phyloP scores from a whole-genome alignment of 179 eudicot genomes.

The Drosera spatulata region DNA sequence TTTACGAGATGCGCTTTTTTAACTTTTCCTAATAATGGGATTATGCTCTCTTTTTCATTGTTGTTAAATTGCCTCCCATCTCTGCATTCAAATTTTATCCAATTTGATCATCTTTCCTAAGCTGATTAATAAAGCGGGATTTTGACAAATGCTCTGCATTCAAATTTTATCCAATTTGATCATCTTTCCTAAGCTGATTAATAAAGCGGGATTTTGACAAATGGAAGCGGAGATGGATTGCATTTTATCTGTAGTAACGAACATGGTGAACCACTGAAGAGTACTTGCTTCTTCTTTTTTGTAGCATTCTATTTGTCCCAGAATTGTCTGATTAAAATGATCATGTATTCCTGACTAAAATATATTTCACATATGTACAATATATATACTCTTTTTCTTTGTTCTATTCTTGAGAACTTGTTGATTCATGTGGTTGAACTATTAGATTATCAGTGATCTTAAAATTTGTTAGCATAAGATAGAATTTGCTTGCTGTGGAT shows the following conservation, averaged over 20 bases:
- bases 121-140: background rate
- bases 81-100: conserved; percentile 6
- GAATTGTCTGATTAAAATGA: too few species aligned
- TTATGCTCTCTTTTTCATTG: conserved; percentile 5
- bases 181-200: background rate
- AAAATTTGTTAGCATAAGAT: too few species aligned
- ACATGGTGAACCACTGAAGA: too few species aligned
- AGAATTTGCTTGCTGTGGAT: too few species aligned
- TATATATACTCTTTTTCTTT: too few species aligned
- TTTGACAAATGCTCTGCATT: conserved; percentile 14
- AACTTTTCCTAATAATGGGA: conserved; percentile 5
- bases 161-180: conserved; percentile 4
- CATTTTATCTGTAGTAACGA: conserved; percentile 11
- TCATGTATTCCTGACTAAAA: too few species aligned
- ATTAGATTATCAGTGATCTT: too few species aligned
- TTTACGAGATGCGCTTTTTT: background rate
- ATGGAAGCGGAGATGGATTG: conserved; percentile 18
- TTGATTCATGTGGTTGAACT: too few species aligned
- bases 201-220: conserved; percentile 5
- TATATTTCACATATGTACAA: too few species aligned
- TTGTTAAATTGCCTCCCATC: conserved; percentile 16
- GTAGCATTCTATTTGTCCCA: too few species aligned
- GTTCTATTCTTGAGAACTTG: too few species aligned
- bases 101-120: conserved; percentile 2
- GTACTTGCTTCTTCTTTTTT: too few species aligned